Percentiles rank a stretch among this genome's conserved stretches.
These are phyloP conservation scores for Fusarium poae DNA, from an alignment of 2,329 filamentous ascomycete species.

Conservation along the genomic window DNA sequence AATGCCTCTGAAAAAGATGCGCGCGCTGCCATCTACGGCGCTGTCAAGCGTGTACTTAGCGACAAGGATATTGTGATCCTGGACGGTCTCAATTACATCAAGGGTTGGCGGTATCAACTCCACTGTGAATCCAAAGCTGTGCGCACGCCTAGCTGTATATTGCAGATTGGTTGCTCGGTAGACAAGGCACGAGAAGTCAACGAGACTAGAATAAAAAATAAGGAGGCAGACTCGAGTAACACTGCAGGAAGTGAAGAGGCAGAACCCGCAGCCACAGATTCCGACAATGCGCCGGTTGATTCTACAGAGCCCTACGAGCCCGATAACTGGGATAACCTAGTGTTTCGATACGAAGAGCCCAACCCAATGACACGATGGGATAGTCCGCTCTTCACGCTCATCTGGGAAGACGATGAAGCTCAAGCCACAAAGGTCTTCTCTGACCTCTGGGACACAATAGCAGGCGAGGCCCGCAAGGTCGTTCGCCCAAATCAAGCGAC, in stretches of 20 bases:
- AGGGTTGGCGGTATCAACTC: conserved; percentile 88
- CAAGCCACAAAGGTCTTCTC: conserved; percentile 69
- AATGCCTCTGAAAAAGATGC: conserved; percentile 85
- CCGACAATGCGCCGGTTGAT: conserved; percentile 5
- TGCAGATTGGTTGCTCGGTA: conserved; percentile 71
- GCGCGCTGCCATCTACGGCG: conserved; percentile 79
- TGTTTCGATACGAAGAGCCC: conserved; percentile 87
- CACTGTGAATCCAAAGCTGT: conserved; percentile 87
- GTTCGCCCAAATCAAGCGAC: conserved; percentile 83
- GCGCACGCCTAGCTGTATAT: conserved; percentile 79
- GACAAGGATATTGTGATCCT: conserved; percentile 82
- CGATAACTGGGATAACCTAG: conserved; percentile 80
- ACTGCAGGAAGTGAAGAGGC: background rate
- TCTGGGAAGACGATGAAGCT: conserved; percentile 79
- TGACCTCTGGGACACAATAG: conserved; percentile 80
- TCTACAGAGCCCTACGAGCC: conserved; percentile 63
- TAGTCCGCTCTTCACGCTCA: conserved; percentile 82
- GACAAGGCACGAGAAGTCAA: conserved; percentile 72
- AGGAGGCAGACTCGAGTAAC: conserved; percentile 16
- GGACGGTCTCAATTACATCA: conserved; percentile 88
- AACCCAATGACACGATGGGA: conserved; percentile 90
- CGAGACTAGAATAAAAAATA: conserved; percentile 63
- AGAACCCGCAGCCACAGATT: background rate
- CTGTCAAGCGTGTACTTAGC: conserved; percentile 80
- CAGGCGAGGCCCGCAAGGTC: conserved; percentile 70